Conservation (phyloP, 1,139 yeast genomes). For the Nakaseomyces uthaithaninus region DNA sequence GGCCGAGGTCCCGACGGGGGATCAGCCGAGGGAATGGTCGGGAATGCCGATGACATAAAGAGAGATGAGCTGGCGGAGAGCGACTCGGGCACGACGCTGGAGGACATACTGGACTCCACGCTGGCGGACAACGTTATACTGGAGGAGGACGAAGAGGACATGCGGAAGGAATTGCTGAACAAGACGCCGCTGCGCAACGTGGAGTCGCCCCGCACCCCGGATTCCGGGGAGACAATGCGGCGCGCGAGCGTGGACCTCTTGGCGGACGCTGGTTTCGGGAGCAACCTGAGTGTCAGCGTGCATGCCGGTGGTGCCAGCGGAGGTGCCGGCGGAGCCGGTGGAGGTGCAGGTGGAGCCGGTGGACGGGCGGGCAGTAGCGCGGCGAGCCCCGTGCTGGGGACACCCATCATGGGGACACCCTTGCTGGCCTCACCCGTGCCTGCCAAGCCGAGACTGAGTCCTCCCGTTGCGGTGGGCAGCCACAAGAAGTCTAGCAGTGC, state of each 20-base stretch:
- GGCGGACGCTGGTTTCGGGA: too few relatives aligned
- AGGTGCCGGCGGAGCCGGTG: background rate
- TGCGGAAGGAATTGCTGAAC: background rate
- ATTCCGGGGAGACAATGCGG: conserved; percentile 1
- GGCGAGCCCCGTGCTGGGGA: too few relatives aligned
- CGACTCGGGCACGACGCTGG: background rate
- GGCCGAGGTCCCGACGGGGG: background rate
- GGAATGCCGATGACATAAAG: too few relatives aligned
- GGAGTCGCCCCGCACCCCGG: conserved; percentile 1
- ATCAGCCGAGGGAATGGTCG: background rate
- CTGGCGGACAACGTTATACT: conserved; percentile 1
- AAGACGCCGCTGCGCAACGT: conserved; percentile 1
- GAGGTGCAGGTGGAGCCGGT: background rate
- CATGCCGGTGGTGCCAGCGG: background rate
- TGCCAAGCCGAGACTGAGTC: background rate
- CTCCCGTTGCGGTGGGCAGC: background rate
- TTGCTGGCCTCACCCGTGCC: background rate
- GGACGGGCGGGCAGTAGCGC: too few relatives aligned
- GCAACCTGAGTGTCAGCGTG: too few relatives aligned
- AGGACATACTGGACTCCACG: conserved; percentile 3
- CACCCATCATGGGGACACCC: too few relatives aligned
- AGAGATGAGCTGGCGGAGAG: background rate
- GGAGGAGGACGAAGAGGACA: conserved; percentile 3
- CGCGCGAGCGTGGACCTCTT: background rate
- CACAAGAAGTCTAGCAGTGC: conserved; percentile 1